Conservation (phyloP, 2,329 filamentous ascomycete species). For the Fusarium graminum region DNA sequence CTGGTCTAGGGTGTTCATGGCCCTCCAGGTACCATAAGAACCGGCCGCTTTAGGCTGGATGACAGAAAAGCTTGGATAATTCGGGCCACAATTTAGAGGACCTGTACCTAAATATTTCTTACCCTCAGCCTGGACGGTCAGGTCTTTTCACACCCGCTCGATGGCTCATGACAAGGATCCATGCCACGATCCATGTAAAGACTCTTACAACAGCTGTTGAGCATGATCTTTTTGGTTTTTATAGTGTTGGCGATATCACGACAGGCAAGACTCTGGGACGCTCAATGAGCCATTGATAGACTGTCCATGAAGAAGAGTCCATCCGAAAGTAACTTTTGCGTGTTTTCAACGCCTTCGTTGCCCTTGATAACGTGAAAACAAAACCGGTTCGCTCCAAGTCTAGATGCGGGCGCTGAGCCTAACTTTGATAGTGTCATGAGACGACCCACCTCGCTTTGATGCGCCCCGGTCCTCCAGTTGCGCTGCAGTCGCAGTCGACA, state of each 20-base stretch:
- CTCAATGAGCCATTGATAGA: background rate
- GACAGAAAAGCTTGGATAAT: too few species aligned
- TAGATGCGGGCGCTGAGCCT: slow-evolving; percentile 37
- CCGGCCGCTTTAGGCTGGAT: too few species aligned
- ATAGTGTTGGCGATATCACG: background rate
- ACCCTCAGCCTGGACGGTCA: too few species aligned
- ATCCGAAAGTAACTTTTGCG: slow-evolving; percentile 1
- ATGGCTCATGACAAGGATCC: slow-evolving; percentile 35
- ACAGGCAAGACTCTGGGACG: background rate
- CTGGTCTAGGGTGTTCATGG: slow-evolving; percentile 12
- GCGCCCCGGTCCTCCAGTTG: slow-evolving; percentile 40
- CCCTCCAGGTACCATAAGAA: too few species aligned
- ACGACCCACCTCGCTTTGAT: slow-evolving; percentile 43
- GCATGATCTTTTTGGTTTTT: background rate
- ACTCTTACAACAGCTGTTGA: slow-evolving; percentile 9
- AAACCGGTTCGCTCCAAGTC: slow-evolving; percentile 10
- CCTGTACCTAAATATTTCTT: too few species aligned
- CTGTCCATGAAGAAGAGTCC: background rate
- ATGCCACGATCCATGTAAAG: slow-evolving; percentile 18
- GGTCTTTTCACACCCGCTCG: too few species aligned
- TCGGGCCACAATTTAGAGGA: too few species aligned
- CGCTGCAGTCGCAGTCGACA: slow-evolving; percentile 20
- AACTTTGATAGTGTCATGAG: slow-evolving; percentile 44
- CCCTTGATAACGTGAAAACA: slow-evolving; percentile 11
- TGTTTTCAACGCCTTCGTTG: slow-evolving; percentile 6